Evolutionary conservation across 768 basidiomycete species (phyloP), one percentile per base, ranked within the genome.

Genomic region (Lenzites betulinus): DNA sequence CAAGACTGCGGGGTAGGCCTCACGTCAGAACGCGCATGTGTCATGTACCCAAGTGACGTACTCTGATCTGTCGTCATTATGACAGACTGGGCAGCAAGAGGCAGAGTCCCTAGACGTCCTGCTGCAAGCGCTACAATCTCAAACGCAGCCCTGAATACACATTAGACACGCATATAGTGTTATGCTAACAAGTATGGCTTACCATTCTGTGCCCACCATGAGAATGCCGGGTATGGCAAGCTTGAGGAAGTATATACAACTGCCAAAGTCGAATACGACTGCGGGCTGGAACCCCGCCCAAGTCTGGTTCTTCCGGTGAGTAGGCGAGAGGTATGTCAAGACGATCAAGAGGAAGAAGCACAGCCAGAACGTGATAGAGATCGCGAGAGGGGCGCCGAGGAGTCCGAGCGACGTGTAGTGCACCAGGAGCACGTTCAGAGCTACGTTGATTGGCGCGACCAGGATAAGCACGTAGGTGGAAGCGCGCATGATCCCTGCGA

Each of bases 121-220:
- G 90, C 90, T 18, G 88, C 87, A 23, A 92, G 75, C 4, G 90
- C 88, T 12, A 92, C 90, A 39, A 92, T 89, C 68, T 92, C 90
- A 64, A 92, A 92, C 0, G 89, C 87, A 44, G 86, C 87, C 89
- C 89, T 90, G 54, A 23, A 35, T 15, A 49, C 3, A 13, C 1
- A 20, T 16, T 35, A 30, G 28, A 25, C 54, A 35, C 39, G 22
- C 1, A 12, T 0, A 47, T 7, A n/a, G 11, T 26, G 13, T 2
- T 16, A 15, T 23, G 39, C 25, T n/a, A n/a, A n/a, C n/a, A n/a
- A 39, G 33, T 2, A 28, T 18, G 7, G 60, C 79, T 54, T 67
- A 89, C 89, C 89, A 92, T 76, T 92, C 90, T 3, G 89, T 89
- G 22, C 87, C 88, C 28, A 90, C 82, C 89, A 90, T 90, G 26